Evolutionary conservation across 2,329 filamentous ascomycete genomes (phyloP), one percentile per base, ranked within the genome.

Genomic region (Arthroderma sp.): DNA sequence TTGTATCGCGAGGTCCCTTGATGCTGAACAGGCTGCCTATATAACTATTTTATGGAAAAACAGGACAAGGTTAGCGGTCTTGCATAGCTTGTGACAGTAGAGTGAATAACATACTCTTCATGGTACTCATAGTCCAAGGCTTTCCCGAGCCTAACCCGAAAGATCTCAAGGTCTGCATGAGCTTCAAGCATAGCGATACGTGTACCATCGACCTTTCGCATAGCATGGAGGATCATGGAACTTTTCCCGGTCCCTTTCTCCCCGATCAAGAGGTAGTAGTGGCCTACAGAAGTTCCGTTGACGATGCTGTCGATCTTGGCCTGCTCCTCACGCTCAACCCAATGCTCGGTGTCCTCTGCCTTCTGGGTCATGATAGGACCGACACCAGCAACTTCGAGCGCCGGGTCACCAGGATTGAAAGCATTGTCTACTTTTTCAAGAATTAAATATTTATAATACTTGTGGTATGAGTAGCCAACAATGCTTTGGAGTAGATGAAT

Each of bases 191-290:
- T 94, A 53, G 88, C 83, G 38, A 89, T 81, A 22, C 85, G 85
- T 49, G 91, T 83, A 3, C 87, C 91, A 50, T 94, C 77, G 45
- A 88, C 81, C 62, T 93, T 93, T 44, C 81, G 80, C 89, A 98
- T 98, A 6, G 86, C 85, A 60, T 96, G 86, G 15, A 98, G 73
- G 56, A 98, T 68, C 91, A 98, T 96, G 53, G 85, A 93, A 48
- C 85, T 93, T 69, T 98, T 98, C 5, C 91, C 91, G 0, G 85
- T 93, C 4, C 91, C 91, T 66, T 98, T 96, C 59, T 96, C 91
- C 38, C 91, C 91, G 39, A 96, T 79, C 2, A 98, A 70, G 2
- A 98, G 73, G 62, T 91, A 85, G 58, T 98, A 98, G 58, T 93
- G 87, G 7, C 91, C 91, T 38, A 71, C 70, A 29, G 77, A 71